Conservation (phyloP, 176 grass and related monocot genomes). For the Neostapfia colusana region DNA sequence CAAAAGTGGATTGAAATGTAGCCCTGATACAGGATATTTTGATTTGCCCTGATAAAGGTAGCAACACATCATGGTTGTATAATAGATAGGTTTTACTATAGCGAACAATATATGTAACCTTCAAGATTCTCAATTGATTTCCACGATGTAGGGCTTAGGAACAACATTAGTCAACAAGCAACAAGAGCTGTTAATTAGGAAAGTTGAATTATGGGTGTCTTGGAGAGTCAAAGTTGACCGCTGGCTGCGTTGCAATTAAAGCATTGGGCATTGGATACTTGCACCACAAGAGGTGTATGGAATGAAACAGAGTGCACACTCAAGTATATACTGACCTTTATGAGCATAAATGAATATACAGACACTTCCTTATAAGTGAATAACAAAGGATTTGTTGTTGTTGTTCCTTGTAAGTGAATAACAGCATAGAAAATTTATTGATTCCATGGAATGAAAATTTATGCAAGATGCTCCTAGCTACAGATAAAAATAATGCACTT, state of each 20-base stretch:
- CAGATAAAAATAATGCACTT: background rate
- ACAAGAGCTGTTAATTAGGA: background rate
- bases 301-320: background rate
- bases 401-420: background rate
- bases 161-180: background rate
- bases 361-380: too few relatives aligned
- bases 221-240: background rate
- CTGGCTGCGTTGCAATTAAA: background rate
- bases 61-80: background rate
- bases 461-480: background rate
- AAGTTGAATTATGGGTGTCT: slow-evolving; percentile 3
- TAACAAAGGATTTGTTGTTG: too few relatives aligned
- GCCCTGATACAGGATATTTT: background rate
- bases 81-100: background rate
- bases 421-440: background rate
- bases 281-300: background rate
- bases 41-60: background rate
- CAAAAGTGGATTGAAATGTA: slow-evolving; percentile 2
- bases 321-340: background rate
- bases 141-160: background rate
- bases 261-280: background rate
- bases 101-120: background rate
- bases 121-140: background rate
- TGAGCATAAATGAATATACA: background rate
- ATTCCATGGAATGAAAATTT: background rate